Base-by-base conservation (phyloP, 2,329 filamentous ascomycete species). In the Cercospora zeina region DNA sequence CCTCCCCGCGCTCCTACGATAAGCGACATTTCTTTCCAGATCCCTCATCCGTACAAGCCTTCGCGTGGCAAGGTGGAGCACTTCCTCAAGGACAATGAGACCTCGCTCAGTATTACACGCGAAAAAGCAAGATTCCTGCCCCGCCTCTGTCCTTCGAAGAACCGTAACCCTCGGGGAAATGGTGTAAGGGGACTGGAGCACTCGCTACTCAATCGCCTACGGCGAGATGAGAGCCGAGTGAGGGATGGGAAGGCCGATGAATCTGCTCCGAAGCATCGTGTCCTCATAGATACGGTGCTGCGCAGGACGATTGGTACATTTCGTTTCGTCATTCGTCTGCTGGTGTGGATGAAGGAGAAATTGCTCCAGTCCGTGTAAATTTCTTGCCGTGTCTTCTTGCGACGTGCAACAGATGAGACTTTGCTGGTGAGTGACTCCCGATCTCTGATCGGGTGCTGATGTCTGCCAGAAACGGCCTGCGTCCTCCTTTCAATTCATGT, bases 71-170 rank as follows among this genome's bases (percentile, higher is more conserved):
- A 80, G 79, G 80, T 82, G 79, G 80, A 81, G 80, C 79, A 77
- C 76, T 77, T 77, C 69, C 78, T 80, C 77, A 75, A 80, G 78
- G 74, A 70, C 72, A 76, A 79, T 80, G 80, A 80, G 79, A 79
- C 75, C 70, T 78, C 13, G 79, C 79, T 82, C 80, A 81, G 80
- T 82, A 82, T 80, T 77, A 76, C 77, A 77, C 76, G 79, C 80
- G 80, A 77, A 70, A 82, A 36, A 81, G 75, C 70, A 75, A 81
- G 47, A 50, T 21, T 51, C 45, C 31, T 3, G 16, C 8, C 42
- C 50, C 50, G 45, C 30, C 37, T 54, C 33, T 2, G 24, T 42
- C 33, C 51, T 45, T 49, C 58, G 58, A 60, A 49, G 50, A 60
- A 54, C 58, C 51, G 50, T 54, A 60, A 54, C 58, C 51, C 34